These are phyloP conservation scores for Cucumis cinereus DNA, from an alignment of 306 rosid genomes.

Conservation along the genomic window DNA sequence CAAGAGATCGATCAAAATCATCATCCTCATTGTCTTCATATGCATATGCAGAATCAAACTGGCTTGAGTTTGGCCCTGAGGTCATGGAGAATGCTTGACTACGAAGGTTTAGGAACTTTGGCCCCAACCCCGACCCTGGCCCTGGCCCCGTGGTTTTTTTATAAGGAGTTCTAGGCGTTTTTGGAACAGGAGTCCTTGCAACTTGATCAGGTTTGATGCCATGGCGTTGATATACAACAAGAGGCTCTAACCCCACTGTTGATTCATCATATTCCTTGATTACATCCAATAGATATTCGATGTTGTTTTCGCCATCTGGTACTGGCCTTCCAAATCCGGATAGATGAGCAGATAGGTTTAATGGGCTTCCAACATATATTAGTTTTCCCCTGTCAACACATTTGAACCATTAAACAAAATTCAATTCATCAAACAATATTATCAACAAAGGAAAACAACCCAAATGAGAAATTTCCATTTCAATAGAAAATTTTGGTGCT, in stretches of 20 bases:
- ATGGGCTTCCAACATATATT: slow-evolving; percentile 66
- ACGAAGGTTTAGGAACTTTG: slow-evolving; percentile 41
- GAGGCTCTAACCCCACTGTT: slow-evolving; percentile 64
- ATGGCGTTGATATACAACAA: slow-evolving; percentile 45
- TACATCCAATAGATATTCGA: slow-evolving; percentile 79
- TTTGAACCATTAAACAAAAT: neutral
- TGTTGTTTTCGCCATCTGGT: slow-evolving; percentile 62
- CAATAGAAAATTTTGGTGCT: neutral
- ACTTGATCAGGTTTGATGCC: slow-evolving; percentile 55
- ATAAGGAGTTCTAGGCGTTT: slow-evolving; percentile 32
- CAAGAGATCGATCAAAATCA: slow-evolving; percentile 61
- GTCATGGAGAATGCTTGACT: slow-evolving; percentile 42
- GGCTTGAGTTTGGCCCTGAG: slow-evolving; percentile 27
- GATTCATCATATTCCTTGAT: slow-evolving; percentile 79
- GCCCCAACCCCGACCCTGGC: neutral
- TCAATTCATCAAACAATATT: neutral
- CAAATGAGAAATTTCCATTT: neutral
- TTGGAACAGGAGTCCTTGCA: slow-evolving; percentile 39
- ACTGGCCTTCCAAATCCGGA: slow-evolving; percentile 72
- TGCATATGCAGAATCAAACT: slow-evolving; percentile 17
- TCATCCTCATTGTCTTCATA: slow-evolving; percentile 25
- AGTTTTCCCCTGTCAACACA: slow-evolving; percentile 52
- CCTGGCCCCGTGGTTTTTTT: slow-evolving; percentile 14
- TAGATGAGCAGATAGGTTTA: slow-evolving; percentile 39
- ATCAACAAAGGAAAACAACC: neutral